Conservation (phyloP, 306 rosid species). For the Bauhinia variegata region DNA sequence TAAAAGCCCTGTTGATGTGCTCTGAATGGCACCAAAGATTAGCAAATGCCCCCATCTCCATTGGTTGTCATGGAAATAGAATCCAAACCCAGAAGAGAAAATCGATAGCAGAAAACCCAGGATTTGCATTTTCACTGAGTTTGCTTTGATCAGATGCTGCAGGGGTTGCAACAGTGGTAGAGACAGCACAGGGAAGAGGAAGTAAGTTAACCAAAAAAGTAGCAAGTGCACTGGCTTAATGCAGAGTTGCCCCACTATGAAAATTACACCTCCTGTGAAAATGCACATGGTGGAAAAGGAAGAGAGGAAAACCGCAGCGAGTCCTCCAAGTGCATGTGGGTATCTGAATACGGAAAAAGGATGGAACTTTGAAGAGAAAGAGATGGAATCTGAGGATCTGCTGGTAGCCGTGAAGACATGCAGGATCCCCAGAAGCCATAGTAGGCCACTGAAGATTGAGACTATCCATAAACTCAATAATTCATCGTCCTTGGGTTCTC, state of each 20-base stretch:
- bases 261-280: conserved; percentile 68
- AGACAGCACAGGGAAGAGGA: conserved; percentile 70
- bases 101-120: conserved; percentile 68
- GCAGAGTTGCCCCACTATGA: conserved; percentile 72
- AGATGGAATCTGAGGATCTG: conserved; percentile 41
- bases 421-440: conserved; percentile 68
- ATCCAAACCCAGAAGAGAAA: conserved; percentile 58
- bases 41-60: conserved; percentile 58
- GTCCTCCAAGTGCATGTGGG: conserved; percentile 73
- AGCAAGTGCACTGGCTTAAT: conserved; percentile 57
- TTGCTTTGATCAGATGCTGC: conserved; percentile 49
- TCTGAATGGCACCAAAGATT: conserved; percentile 54
- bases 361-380: conserved; percentile 42
- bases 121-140: conserved; percentile 72
- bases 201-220: conserved; percentile 68
- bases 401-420: conserved; percentile 51
- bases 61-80: conserved; percentile 40
- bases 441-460: conserved; percentile 81
- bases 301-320: conserved; percentile 58
- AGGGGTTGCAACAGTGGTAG: conserved; percentile 67
- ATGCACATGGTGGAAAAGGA: conserved; percentile 70
- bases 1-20: conserved; percentile 62
- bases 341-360: conserved; percentile 54
- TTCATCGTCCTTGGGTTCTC: conserved; percentile 39
- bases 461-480: conserved; percentile 76